Evolutionary conservation across 139 green algal genomes (phyloP).

Genomic region (Chlorella sorokiniana): DNA sequence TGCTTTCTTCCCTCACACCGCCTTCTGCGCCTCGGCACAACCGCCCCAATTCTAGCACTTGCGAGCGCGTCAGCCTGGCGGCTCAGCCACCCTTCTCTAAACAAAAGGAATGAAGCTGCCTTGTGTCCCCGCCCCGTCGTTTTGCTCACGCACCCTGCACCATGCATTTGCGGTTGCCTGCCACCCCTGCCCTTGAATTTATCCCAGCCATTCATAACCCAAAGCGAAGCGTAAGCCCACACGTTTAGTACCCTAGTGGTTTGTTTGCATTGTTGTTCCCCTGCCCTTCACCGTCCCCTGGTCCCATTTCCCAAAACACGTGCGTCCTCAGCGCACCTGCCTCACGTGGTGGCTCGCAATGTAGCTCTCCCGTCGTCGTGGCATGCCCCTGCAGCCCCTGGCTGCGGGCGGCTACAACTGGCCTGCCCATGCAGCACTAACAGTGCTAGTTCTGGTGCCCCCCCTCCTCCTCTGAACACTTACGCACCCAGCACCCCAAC

Average conservation of each 20-base stretch:
- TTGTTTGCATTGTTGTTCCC: background rate
- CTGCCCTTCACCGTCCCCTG: too few species aligned
- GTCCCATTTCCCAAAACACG: too few species aligned
- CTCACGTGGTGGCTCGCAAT: too few species aligned
- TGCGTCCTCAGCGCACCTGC: too few species aligned
- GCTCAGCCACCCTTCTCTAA: background rate
- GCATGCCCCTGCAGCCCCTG: too few species aligned
- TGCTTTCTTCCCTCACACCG: conserved; percentile 2
- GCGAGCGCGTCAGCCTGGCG: conserved; percentile 23
- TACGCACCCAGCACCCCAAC: background rate
- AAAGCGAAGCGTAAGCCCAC: background rate
- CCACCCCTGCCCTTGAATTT: background rate
- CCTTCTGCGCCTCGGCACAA: background rate
- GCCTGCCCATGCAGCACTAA: too few species aligned
- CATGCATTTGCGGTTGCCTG: background rate
- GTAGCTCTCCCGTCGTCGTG: too few species aligned
- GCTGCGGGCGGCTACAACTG: too few species aligned
- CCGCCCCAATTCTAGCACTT: conserved; percentile 32
- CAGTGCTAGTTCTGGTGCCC: too few species aligned
- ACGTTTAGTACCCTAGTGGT: background rate
- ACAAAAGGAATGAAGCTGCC: background rate
- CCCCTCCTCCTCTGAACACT: too few species aligned
- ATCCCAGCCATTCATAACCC: conserved; percentile 3
- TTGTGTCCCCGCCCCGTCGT: background rate
- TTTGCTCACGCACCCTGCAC: background rate